Evolutionary conservation across 306 rosid species (phyloP), one percentile per base, ranked within the genome.

Genomic region (Malus orientalis): DNA sequence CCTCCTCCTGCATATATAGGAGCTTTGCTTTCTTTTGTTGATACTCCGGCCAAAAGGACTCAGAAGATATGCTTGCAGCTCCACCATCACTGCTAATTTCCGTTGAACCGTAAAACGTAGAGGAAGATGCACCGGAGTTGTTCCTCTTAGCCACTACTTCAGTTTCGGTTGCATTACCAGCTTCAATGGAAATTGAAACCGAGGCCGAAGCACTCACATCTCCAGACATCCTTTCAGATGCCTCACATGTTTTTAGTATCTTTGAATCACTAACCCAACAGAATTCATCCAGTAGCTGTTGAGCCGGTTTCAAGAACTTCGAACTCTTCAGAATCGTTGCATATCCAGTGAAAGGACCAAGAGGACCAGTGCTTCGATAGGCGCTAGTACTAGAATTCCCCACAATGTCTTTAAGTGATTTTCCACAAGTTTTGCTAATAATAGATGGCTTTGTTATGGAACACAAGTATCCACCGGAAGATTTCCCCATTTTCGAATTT

Each of bases 331-430:
- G 81, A 85, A 95, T 92, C 25, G 93, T 87, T 15, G 99, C 96
- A 73, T 95, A 95, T 10, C 99, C 99, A 4, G 97, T 95, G 73
- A 95, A 95, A 44, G 99, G 99, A 25, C 99, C 99, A 22, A 95
- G 93, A 33, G 99, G 99, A 3, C 99, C 97, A 4, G 89, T 81
- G 78, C 74, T 89, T 63, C 94, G 29, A 61, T 76, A 85, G 71
- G 82, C 66, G 54, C 72, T 33, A 29, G 59, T 87, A 8, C 81
- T 15, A 49, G 89, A 77, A 47, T 77, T 65, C 20, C 88, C 97
- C 16, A 85, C 87, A 1, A 80, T 25, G 13, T 93, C 96, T 76
- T 87, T 88, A 36, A 79, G 71, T 58, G 93, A 87, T 58, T 86
- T 89, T 13, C 90, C 93, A 80, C 59, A 65, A n/a, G 79, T 86